Evolutionary conservation across 2,329 filamentous ascomycete species (phyloP), one percentile per base, ranked within the genome.

Genomic region (Nemania abortiva): DNA sequence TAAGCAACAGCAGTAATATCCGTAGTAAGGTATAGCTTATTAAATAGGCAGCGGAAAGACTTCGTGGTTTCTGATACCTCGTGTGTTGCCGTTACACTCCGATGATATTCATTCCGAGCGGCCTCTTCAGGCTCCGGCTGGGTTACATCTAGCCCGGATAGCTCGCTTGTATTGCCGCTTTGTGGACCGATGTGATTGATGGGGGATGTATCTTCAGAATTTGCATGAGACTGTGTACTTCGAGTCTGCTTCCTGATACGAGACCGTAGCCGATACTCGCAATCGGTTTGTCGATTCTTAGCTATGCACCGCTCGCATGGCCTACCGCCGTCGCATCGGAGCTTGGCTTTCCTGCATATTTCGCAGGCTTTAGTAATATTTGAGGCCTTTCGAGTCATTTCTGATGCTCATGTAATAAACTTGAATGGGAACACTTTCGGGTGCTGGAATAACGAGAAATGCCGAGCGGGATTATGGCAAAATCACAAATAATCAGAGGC

Each of bases 341-440:
- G 58, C 42, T 67, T 67, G 9, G 65, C 58, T 37, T 67, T 67
- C 29, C 59, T 50, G 65, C 65, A 67, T 57, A 49, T 50, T 24
- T 67, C 59, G 37, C 58, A 67, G 24, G 65, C 65, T 53, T 67
- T 67, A 37, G 42, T 55, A 31, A 62, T 62, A 27, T 67, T 67
- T 29, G 52, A 47, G 45, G 58, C 54, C 24, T 22, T 52, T 18
- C 52, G 57, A 4, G 53, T 53, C 65, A 63, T 67, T 11, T 24
- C 47, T 24, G 37, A 34, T 34, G 5, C 49, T 42, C 31, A 45
- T 6, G 42, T 11, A n/a, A n/a, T 15, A 4, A 11, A 45, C 4
- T 15, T 37, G 9, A 34, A 34, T 34, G 9, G 9, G 31, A 9
- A 34, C 5, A 34, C 31, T 34, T 5, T 9, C 31, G 9, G 9